These are phyloP conservation scores for Galium porrigens DNA, from an alignment of 305 asterid genomes.

Conservation along the genomic window DNA sequence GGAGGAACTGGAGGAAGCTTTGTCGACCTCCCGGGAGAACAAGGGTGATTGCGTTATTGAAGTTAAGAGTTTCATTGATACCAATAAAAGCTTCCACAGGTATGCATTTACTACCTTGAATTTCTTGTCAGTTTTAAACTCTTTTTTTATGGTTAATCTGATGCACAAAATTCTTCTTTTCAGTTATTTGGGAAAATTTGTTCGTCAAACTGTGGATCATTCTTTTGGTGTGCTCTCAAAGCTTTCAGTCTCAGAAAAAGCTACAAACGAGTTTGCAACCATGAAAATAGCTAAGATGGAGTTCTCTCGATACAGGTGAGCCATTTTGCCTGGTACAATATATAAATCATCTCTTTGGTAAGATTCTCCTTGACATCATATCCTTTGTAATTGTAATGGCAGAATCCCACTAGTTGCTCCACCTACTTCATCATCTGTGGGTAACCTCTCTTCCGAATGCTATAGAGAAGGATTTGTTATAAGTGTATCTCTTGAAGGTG, in stretches of 20 bases:
- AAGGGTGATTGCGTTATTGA: slow-evolving; percentile 66
- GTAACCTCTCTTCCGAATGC: slow-evolving; percentile 24
- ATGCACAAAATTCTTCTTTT: slow-evolving; percentile 18
- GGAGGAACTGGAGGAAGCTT: slow-evolving; percentile 50
- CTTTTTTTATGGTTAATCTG: slow-evolving; percentile 11
- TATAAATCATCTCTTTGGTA: not conserved
- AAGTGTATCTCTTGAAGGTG: slow-evolving; percentile 61
- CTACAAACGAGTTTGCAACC: slow-evolving; percentile 24
- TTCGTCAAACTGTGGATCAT: slow-evolving; percentile 52
- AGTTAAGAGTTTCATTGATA: slow-evolving; percentile 77
- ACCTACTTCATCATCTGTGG: slow-evolving; percentile 59
- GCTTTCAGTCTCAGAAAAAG: slow-evolving; percentile 29
- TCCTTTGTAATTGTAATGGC: slow-evolving; percentile 20
- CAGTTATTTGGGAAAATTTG: slow-evolving; percentile 59
- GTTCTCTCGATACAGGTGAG: slow-evolving; percentile 64
- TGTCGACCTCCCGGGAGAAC: slow-evolving; percentile 52
- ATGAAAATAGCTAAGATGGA: slow-evolving; percentile 48
- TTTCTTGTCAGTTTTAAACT: not conserved
- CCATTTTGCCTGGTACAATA: slow-evolving; percentile 11
- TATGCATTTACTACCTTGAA: slow-evolving; percentile 14
- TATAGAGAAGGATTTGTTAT: slow-evolving; percentile 82
- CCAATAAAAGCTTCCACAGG: slow-evolving; percentile 67
- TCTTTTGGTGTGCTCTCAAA: slow-evolving; percentile 45
- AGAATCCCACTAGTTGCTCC: slow-evolving; percentile 79
- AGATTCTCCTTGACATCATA: not conserved